Evolutionary conservation across 2,329 filamentous ascomycete genomes (phyloP).

Genomic region (Ceratocystis albifundus): DNA sequence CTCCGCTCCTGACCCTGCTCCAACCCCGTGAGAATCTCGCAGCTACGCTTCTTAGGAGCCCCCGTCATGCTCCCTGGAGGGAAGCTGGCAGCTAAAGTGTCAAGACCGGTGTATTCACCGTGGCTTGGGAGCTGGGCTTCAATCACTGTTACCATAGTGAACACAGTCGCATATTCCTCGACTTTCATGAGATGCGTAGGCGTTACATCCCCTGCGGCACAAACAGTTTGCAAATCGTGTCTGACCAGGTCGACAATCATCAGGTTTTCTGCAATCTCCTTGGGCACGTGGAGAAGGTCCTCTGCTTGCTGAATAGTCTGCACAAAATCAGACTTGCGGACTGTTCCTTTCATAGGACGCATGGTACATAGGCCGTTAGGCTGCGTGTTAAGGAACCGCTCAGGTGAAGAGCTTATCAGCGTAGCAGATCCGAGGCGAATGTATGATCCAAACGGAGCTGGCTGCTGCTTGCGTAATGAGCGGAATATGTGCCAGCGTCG

Average conservation of each 20-base stretch:
- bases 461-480: conserved; percentile 57
- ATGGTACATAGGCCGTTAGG: conserved; percentile 55
- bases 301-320: conserved; percentile 62
- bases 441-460: conserved; percentile 77
- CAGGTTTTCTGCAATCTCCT: conserved; percentile 89
- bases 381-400: conserved; percentile 63
- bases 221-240: conserved; percentile 81
- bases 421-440: conserved; percentile 58
- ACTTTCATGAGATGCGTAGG: conserved; percentile 74
- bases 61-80: conserved; percentile 95
- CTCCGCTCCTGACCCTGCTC: conserved; percentile 54
- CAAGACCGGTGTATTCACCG: conserved; percentile 47
- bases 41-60: conserved; percentile 85
- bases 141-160: conserved; percentile 81
- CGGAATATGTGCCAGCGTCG: conserved; percentile 60
- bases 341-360: conserved; percentile 92
- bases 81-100: conserved; percentile 64
- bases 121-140: conserved; percentile 49
- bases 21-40: conserved; percentile 62
- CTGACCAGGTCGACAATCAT: conserved; percentile 98
- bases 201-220: conserved; percentile 58
- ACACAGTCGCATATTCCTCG: conserved; percentile 84
- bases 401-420: conserved; percentile 72
- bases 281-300: conserved; percentile 61
- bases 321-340: conserved; percentile 58